Evolutionary conservation across 2,329 filamentous ascomycete genomes (phyloP).

Genomic region (Fusarium burgessii): DNA sequence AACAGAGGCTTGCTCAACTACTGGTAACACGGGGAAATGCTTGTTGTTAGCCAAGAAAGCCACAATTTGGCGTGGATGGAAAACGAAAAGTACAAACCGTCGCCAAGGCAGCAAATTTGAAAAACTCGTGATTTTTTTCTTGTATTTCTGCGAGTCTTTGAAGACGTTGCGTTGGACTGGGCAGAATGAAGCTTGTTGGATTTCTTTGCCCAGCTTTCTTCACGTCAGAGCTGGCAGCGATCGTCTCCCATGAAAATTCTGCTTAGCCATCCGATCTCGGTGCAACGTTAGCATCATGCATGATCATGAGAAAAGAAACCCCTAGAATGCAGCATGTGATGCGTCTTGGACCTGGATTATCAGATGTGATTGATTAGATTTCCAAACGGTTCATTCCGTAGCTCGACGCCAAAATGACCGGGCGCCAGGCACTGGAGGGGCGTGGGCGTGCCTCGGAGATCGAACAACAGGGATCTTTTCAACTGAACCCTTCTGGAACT

Average conservation of each 20-base stretch:
- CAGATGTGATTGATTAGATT: constrained; percentile 46
- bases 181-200: neutral
- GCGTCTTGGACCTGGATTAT: constrained; percentile 15
- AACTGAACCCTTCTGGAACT: constrained; percentile 3
- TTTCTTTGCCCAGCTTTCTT: neutral
- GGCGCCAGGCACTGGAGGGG: constrained; percentile 12
- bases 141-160: neutral
- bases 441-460: neutral
- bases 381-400: constrained; percentile 37
- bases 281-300: constrained; percentile 13
- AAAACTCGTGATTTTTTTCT: neutral
- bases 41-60: constrained; percentile 6
- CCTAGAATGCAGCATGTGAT: constrained; percentile 22
- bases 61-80: neutral
- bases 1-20: constrained; percentile 11
- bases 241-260: constrained; percentile 19
- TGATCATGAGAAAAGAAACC: constrained; percentile 8
- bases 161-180: no score
- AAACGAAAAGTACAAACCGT: neutral
- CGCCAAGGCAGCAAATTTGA: neutral
- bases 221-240: neutral
- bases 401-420: constrained; percentile 24
- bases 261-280: constrained; percentile 30
- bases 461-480: constrained; percentile 5
- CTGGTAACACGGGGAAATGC: constrained; percentile 11